A percentile compares a stretch with the other conserved stretches of the same genome.
Evolutionary conservation across 257 asterid species (phyloP).

Genomic region (Lycium ferocissimum): DNA sequence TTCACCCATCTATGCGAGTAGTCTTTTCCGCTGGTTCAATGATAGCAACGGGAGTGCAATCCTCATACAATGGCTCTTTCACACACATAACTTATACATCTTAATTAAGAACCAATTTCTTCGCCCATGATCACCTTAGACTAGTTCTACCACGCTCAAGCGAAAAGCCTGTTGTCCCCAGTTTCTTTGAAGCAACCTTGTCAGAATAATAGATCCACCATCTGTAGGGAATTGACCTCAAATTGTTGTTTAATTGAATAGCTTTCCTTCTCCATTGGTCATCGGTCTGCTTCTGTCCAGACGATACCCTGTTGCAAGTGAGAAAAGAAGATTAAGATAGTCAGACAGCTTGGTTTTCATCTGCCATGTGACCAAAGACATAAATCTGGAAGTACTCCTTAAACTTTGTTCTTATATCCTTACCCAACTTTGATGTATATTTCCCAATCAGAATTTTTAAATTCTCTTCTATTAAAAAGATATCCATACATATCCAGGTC

Average conservation of each 20-base stretch:
- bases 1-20: neutral
- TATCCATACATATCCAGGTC: neutral
- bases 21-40: neutral
- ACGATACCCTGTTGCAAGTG: constrained; percentile 4
- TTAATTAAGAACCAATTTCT: neutral
- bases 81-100: neutral
- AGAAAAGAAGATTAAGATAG: neutral
- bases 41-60: neutral
- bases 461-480: neutral
- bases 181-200: constrained; percentile 11
- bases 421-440: neutral
- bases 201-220: neutral
- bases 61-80: constrained; percentile 8
- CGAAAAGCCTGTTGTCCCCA: neutral
- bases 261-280: neutral
- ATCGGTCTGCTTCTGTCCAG: neutral
- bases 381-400: neutral
- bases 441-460: neutral
- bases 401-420: neutral
- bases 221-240: neutral
- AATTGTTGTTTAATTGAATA: neutral
- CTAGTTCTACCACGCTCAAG: neutral
- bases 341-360: neutral
- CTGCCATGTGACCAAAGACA: neutral
- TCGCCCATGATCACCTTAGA: neutral